These are phyloP conservation scores for Aspergillus aculeatinus DNA, from an alignment of 2,329 filamentous ascomycete genomes.

Conservation along the genomic window DNA sequence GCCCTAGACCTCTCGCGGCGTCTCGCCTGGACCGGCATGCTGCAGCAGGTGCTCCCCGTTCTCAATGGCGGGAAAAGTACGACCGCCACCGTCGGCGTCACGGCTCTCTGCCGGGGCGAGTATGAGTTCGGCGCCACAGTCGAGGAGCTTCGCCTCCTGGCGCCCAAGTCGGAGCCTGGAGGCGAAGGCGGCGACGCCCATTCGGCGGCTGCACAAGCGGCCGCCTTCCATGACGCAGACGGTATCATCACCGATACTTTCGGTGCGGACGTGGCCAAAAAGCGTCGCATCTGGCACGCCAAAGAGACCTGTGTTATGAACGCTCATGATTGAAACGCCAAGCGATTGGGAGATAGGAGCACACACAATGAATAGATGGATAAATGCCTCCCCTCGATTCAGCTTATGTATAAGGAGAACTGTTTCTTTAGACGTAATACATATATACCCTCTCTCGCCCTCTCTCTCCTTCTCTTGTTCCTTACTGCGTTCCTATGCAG, in stretches of 20 bases:
- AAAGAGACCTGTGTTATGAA: conserved; percentile 47
- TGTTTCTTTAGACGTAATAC: background rate
- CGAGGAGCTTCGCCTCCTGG: conserved; percentile 68
- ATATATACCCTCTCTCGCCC: background rate
- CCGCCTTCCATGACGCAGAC: conserved; percentile 26
- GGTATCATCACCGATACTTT: conserved; percentile 38
- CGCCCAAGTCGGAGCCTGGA: conserved; percentile 16
- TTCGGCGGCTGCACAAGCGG: conserved; percentile 1
- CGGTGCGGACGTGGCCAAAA: conserved; percentile 39
- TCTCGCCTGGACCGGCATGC: conserved; percentile 78
- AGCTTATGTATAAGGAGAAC: background rate
- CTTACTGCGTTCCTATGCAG: background rate
- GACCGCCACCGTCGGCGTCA: conserved; percentile 67
- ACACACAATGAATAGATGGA: background rate
- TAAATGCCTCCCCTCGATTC: background rate
- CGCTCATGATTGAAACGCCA: conserved; percentile 31
- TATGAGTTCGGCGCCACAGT: conserved; percentile 80
- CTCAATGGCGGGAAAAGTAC: conserved; percentile 60
- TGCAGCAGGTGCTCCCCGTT: conserved; percentile 71
- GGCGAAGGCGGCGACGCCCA: conserved; percentile 13
- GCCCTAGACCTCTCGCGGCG: conserved; percentile 80
- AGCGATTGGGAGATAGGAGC: background rate
- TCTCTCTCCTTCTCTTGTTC: background rate
- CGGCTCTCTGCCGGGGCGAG: conserved; percentile 73
- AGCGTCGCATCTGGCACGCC: conserved; percentile 46